Evolutionary conservation across 345 rosid species (phyloP).

Genomic region (Toxicodendron radicans): DNA sequence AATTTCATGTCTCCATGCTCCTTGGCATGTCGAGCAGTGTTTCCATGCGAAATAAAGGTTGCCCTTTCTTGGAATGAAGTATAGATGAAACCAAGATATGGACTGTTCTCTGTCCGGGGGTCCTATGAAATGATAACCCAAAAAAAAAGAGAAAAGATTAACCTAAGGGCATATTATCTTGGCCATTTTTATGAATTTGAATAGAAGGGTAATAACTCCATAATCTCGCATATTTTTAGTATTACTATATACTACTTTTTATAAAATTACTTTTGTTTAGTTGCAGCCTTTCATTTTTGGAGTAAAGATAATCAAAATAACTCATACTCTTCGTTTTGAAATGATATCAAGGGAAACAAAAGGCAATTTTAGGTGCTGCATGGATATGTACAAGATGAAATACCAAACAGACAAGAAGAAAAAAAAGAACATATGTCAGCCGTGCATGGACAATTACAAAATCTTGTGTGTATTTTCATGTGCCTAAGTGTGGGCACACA

Average conservation of each 20-base stretch:
- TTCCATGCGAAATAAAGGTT: slow-evolving; percentile 91
- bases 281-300: not conserved
- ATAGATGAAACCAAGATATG: slow-evolving; percentile 88
- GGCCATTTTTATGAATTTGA: not conserved
- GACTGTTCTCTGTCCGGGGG: slow-evolving; percentile 79
- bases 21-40: slow-evolving; percentile 89
- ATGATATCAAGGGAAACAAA: not conserved
- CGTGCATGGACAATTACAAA: not conserved
- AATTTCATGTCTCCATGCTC: slow-evolving; percentile 72
- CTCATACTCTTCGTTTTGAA: not conserved
- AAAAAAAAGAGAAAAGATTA: not conserved
- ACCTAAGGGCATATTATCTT: too few species aligned
- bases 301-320: not conserved
- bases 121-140: slow-evolving; percentile 47
- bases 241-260: too few species aligned
- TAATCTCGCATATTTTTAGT: not conserved
- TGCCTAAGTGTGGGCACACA: not conserved
- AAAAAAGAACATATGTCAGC: not conserved
- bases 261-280: not conserved
- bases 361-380: not conserved
- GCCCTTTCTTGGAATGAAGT: slow-evolving; percentile 98
- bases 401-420: not conserved
- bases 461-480: not conserved
- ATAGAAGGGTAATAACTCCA: not conserved
- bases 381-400: not conserved